phyloP scores from a whole-genome alignment of 2,329 filamentous ascomycete species.

The Microthyrium microscopicum region DNA sequence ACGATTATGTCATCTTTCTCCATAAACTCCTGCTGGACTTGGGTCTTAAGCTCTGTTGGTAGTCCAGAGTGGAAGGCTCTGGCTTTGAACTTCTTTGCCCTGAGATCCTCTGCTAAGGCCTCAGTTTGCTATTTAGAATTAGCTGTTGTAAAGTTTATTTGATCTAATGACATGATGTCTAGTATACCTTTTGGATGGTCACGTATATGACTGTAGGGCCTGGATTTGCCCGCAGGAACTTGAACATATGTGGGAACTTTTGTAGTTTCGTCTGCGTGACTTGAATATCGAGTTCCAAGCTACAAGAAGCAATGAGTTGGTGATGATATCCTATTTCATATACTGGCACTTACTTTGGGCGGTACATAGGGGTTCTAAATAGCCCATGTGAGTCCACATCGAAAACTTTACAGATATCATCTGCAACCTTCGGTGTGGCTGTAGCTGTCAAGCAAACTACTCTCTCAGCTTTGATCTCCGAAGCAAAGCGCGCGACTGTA shows the following conservation, averaged over 20 bases:
- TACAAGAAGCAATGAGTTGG: conserved; percentile 37
- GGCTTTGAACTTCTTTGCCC: conserved; percentile 53
- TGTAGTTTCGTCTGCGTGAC: conserved; percentile 34
- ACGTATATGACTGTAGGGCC: conserved; percentile 46
- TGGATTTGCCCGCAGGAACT: conserved; percentile 33
- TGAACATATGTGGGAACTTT: conserved; percentile 33
- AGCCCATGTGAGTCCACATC: conserved; percentile 32
- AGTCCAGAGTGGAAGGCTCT: conserved; percentile 58
- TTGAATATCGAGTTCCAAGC: conserved; percentile 56
- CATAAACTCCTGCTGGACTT: conserved; percentile 37
- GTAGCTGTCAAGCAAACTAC: conserved; percentile 90
- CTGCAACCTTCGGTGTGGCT: conserved; percentile 61
- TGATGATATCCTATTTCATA: neutral
- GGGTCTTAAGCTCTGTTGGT: conserved; percentile 32
- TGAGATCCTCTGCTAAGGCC: conserved; percentile 46
- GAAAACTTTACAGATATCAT: conserved; percentile 65
- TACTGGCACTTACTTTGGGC: conserved; percentile 28
- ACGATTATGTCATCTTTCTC: conserved; percentile 52
- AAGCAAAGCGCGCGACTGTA: conserved; percentile 77
- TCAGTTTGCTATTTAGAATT: conserved; percentile 61
- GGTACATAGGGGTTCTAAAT: conserved; percentile 42
- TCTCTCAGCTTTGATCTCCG: conserved; percentile 65
- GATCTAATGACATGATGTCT: no score
- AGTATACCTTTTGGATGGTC: conserved; percentile 34
- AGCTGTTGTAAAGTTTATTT: conserved; percentile 63